phyloP scores from a whole-genome alignment of 129 eudicot species.

The Oenanthe sinensis region DNA sequence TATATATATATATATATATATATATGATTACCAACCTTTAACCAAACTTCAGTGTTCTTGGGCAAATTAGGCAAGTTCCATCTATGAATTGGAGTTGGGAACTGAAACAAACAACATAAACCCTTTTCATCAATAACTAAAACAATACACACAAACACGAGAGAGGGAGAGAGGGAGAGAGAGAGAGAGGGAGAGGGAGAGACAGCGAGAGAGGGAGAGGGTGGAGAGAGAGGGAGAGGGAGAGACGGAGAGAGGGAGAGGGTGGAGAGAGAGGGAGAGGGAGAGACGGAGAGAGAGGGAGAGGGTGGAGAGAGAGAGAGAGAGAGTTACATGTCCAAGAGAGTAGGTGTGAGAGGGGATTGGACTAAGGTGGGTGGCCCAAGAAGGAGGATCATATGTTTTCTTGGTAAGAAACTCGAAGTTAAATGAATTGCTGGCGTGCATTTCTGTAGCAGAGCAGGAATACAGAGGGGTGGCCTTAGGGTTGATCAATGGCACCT shows the following conservation, averaged over 20 bases:
- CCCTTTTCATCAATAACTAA: not conserved
- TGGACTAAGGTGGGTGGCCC: slow-evolving; percentile 5
- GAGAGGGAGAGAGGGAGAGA: not conserved
- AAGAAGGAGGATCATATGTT: slow-evolving; percentile 1
- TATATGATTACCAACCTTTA: slow-evolving; percentile 44
- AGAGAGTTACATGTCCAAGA: slow-evolving; percentile 2
- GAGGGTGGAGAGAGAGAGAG: not conserved
- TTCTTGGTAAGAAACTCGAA: slow-evolving; percentile 5
- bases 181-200: not conserved
- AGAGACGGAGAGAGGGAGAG: not conserved
- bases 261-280: not conserved
- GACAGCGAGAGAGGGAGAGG: not conserved
- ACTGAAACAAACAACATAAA: slow-evolving; percentile 24
- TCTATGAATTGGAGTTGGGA: slow-evolving; percentile 88
- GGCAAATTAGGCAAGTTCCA: slow-evolving; percentile 97
- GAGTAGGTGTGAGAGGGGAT: slow-evolving; percentile 10
- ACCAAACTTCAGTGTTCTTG: slow-evolving; percentile 64
- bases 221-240: not conserved
- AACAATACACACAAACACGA: not conserved
- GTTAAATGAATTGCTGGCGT: not conserved
- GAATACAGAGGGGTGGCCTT: not conserved
- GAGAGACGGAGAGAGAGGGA: not conserved
- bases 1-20: not conserved
- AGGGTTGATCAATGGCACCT: not conserved
- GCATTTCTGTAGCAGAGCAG: not conserved